A percentile compares a stretch with the other conserved stretches of the same genome.
Conservation (phyloP, 2,329 filamentous ascomycete species). For the Neophaeococcomyces aloes region DNA sequence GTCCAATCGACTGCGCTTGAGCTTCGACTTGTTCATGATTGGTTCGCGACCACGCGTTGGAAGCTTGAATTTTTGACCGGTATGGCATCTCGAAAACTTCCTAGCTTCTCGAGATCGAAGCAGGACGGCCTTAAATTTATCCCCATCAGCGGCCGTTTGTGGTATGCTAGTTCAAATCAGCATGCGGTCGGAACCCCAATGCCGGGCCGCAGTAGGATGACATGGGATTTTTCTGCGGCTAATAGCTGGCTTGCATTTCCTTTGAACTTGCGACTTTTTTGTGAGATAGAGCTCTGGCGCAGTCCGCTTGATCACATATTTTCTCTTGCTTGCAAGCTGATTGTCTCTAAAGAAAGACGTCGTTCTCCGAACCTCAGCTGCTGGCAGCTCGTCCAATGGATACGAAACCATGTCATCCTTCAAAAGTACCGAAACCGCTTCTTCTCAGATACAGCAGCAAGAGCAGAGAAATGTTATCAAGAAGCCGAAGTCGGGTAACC, state of each 20-base stretch:
- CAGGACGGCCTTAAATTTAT: conserved; percentile 1
- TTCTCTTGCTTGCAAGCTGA: background rate
- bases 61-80: no score
- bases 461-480: conserved; percentile 1
- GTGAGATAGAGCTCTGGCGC: no score
- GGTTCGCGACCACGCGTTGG: background rate
- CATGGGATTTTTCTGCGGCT: no score
- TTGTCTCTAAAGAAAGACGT: no score
- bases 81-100: conserved; percentile 2
- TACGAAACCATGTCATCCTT: conserved; percentile 6
- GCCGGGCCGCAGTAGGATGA: no score
- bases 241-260: no score
- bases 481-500: conserved; percentile 6
- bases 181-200: no score
- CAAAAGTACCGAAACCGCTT: background rate
- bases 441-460: conserved; percentile 2
- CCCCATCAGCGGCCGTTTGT: background rate
- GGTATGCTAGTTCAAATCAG: background rate
- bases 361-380: background rate
- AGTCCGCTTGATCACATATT: background rate
- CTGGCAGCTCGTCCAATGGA: conserved; percentile 7
- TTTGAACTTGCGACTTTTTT: no score
- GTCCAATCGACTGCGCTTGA: no score
- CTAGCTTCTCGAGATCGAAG: background rate
- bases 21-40: no score